Percentiles rank a stretch among this genome's conserved stretches.
Conservation (phyloP, 352 stramenopile species). For the Phytophthora vignae region DNA sequence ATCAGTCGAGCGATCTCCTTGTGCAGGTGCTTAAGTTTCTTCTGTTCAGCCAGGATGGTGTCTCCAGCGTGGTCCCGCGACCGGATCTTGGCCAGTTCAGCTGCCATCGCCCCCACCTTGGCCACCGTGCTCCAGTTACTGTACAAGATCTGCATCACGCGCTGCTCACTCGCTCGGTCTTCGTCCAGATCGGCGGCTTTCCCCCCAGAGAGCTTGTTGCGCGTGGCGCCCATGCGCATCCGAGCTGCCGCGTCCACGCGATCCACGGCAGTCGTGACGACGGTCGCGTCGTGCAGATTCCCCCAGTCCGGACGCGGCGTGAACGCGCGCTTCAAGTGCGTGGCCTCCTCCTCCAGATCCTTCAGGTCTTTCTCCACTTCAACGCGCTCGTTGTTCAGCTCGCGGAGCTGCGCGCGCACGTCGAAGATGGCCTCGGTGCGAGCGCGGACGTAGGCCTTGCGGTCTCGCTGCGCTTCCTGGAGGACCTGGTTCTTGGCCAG, state of each 20-base stretch:
- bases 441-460: conserved; percentile 39
- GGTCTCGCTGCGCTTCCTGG: conserved; percentile 22
- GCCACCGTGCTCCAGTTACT: conserved; percentile 72
- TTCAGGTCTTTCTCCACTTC: conserved; percentile 34
- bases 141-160: conserved; percentile 56
- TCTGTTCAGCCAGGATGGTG: conserved; percentile 55
- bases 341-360: conserved; percentile 46
- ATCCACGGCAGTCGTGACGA: conserved; percentile 66
- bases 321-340: conserved; percentile 58
- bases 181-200: conserved; percentile 43
- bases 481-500: conserved; percentile 40
- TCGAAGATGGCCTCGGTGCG: conserved; percentile 75
- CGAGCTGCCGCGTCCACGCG: conserved; percentile 42
- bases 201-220: conserved; percentile 24
- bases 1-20: conserved; percentile 63
- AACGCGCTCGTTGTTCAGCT: conserved; percentile 39
- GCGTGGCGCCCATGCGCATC: conserved; percentile 41
- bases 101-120: conserved; percentile 62
- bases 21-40: conserved; percentile 66
- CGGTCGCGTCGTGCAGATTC: conserved; percentile 59
- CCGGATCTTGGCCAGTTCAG: conserved; percentile 61
- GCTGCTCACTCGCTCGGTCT: conserved; percentile 46
- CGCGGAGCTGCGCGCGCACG: conserved; percentile 49
- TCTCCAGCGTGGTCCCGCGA: conserved; percentile 59
- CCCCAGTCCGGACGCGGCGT: conserved; percentile 75